Base-by-base conservation (phyloP, 208 protist species). In the Trypanosoma scelopori region DNA sequence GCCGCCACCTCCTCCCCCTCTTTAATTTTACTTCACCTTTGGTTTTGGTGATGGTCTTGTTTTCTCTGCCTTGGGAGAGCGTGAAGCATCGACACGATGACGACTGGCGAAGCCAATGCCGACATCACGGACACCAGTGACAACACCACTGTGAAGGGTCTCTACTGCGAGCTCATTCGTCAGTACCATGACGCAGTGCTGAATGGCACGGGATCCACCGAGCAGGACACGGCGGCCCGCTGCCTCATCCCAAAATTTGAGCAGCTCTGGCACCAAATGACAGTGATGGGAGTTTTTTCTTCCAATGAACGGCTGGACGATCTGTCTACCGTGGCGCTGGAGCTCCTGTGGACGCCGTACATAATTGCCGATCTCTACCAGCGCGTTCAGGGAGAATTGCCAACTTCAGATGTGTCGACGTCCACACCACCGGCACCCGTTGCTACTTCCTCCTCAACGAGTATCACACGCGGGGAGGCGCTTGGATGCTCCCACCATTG, bases 351-450 rank as follows among this genome's bases (percentile, higher is more conserved):
- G 86, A 81, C 71, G 18, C 90, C 90, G 45, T 95, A 87, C 51
- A 53, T 95, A 27, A 76, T 95, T 39, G 85, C 78, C 2, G 90
- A 95, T 59, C 65, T 95, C 25, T 93, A 92, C 66, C 86, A 95
- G 66, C 84, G 83, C 43, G 45, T 91, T 18, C 89, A 90, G 49
- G 71, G 67, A 13, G 66, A 57, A 9, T 71, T 74, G 22, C 56
- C 78, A 48, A 55, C 49, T 42, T 55, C 66, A 22, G 48, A 22
- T 2, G 28, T 35, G 37, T 28, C 30, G 12, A 41, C n/a, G n/a
- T 55, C 37, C 3, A 56, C 46, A 45, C 48, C 49, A 7, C 18
- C 20, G 27, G 22, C 56, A 15, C 18, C 37, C 12, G n/a, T 28
- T n/a, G 15, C 49, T 22, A 27, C 25, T 35, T 49, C 32, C 25